phyloP scores from a whole-genome alignment of 2,329 filamentous ascomycete species.

The Colletotrichum lentis region DNA sequence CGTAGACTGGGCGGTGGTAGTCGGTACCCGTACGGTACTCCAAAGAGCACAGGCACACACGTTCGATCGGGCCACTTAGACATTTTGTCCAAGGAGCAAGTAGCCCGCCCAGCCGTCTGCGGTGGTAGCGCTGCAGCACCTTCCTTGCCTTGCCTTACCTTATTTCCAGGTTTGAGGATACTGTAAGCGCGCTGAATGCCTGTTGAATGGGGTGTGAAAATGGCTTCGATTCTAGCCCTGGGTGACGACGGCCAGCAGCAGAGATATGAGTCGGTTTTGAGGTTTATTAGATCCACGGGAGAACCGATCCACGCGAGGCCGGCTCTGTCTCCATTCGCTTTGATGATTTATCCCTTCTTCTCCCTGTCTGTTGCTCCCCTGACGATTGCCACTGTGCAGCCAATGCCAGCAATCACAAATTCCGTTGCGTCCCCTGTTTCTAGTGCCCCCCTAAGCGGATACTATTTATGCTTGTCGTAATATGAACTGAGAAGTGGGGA shows the following conservation, averaged over 20 bases:
- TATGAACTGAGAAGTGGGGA: not conserved
- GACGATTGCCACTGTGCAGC: not conserved
- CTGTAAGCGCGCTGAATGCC: not conserved
- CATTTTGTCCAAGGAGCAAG: constrained; percentile 18
- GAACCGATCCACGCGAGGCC: no score
- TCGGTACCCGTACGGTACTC: not conserved
- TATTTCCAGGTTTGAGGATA: constrained; percentile 10
- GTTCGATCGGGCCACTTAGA: constrained; percentile 21
- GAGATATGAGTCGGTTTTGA: no score
- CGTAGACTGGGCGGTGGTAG: constrained; percentile 7
- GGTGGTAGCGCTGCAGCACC: constrained; percentile 3
- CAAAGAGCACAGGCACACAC: constrained; percentile 19
- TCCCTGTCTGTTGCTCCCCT: not conserved
- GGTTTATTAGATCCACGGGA: no score
- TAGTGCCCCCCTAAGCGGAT: not conserved
- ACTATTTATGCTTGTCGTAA: not conserved
- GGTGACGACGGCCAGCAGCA: no score
- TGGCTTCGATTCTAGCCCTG: not conserved
- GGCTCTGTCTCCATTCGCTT: no score
- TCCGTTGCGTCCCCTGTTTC: not conserved
- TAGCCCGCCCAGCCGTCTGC: not conserved
- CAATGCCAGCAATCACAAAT: not conserved
- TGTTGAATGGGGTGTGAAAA: not conserved
- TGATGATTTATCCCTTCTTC: no score
- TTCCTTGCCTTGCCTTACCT: constrained; percentile 3